A percentile compares a stretch with the other conserved stretches of the same genome.
Evolutionary conservation across 768 basidiomycete species (phyloP).

Genomic region (Russula lepida): DNA sequence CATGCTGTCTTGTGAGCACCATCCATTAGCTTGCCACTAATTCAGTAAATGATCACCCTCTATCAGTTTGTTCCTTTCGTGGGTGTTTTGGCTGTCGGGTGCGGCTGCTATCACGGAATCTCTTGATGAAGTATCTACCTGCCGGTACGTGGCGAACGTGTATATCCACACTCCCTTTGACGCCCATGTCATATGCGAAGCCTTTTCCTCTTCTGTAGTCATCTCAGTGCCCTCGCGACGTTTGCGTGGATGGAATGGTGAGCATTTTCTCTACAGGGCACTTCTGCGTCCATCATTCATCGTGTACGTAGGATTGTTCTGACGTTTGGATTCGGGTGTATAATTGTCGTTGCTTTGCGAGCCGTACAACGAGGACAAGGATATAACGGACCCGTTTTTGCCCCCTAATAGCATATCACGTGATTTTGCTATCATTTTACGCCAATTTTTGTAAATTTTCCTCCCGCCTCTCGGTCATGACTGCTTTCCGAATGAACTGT

Average conservation of each 20-base stretch:
- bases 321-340: slow-evolving; percentile 7
- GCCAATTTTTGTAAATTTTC: background rate
- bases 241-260: slow-evolving; percentile 23
- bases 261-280: background rate
- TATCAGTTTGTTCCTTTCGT: slow-evolving; percentile 19
- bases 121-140: slow-evolving; percentile 10
- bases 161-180: background rate
- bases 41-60: background rate
- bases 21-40: background rate
- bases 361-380: slow-evolving; percentile 11
- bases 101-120: slow-evolving; percentile 17
- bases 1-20: slow-evolving; percentile 17
- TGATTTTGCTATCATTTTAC: background rate
- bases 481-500: background rate
- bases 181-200: background rate
- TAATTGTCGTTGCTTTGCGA: slow-evolving; percentile 13
- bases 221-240: slow-evolving; percentile 18
- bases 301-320: slow-evolving; percentile 15
- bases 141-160: slow-evolving; percentile 8
- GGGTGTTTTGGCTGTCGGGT: slow-evolving; percentile 23
- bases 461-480: background rate
- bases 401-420: background rate
- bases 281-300: background rate
- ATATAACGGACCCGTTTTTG: slow-evolving; percentile 2
- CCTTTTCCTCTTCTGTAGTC: slow-evolving; percentile 13